phyloP scores from a whole-genome alignment of 2,329 filamentous ascomycete genomes.

The Neophaeococcomyces aloes region DNA sequence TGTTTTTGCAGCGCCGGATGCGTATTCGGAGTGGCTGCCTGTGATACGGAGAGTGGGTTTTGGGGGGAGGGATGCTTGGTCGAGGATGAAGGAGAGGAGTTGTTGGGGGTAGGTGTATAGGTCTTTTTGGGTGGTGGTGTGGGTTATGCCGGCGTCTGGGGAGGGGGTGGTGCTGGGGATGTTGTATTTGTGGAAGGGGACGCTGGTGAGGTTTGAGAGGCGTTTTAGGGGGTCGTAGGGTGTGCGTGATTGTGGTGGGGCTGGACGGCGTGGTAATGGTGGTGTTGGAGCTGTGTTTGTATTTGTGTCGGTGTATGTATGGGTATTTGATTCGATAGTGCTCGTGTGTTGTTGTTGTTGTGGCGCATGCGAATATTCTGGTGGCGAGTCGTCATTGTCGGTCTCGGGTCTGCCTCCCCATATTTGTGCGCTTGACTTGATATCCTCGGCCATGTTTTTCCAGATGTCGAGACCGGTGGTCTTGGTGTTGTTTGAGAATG shows the following conservation, averaged over 20 bases:
- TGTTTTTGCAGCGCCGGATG: slow-evolving; percentile 8
- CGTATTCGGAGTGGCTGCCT: slow-evolving; percentile 14
- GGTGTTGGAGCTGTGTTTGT: neutral
- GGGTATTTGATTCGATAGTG: too few species aligned
- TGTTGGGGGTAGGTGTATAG: slow-evolving; percentile 18
- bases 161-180: slow-evolving; percentile 21
- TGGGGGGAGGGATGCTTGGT: slow-evolving; percentile 24
- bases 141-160: slow-evolving; percentile 20
- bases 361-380: neutral
- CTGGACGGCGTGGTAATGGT: slow-evolving; percentile 1
- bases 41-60: slow-evolving; percentile 23
- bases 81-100: slow-evolving; percentile 22
- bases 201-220: slow-evolving; percentile 15
- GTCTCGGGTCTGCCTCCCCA: neutral
- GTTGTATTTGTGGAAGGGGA: slow-evolving; percentile 23
- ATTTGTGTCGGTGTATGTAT: too few species aligned
- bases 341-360: neutral
- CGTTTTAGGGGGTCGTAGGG: slow-evolving; percentile 12
- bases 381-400: neutral
- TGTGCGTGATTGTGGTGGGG: neutral
- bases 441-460: slow-evolving; percentile 1
- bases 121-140: slow-evolving; percentile 21
- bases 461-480: too few species aligned
- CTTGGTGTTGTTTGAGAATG: neutral
- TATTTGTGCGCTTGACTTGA: slow-evolving; percentile 6